Evolutionary conservation across 2,329 filamentous ascomycete species (phyloP), one percentile per base, ranked within the genome.

Genomic region (Microdochium paspali): DNA sequence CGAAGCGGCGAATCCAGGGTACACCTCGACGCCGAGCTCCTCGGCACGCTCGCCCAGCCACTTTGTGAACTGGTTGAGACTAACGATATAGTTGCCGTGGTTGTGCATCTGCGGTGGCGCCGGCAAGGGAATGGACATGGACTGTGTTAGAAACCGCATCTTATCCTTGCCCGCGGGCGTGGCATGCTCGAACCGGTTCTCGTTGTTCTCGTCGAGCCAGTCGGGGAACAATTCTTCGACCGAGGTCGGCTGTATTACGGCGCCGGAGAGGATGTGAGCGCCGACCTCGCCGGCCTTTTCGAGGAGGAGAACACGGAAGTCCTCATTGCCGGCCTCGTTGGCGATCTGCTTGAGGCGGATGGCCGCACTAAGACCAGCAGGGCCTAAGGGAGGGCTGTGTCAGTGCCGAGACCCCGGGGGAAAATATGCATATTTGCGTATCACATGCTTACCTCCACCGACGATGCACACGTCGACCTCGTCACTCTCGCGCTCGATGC

Each of bases 41-140:
- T 98, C 93, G n/a, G 93, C 93, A 44, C 91, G 81, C 64, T 97
- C 93, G 44, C 88, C 90, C 2, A 98, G 75, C 93, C 93, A 98
- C 68, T 91, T 94, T 49, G 87, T 86, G 61, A 98, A 85, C 66
- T 97, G 88, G 66, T 94, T 97, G 59, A 98, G 70, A 61, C 88
- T 95, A 60, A 98, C 82, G 56, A 98, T 98, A 66, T 94, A 97
- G 69, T 98, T 98, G 56, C 93, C 93, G 60, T 95, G 80, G 65
- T 98, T 98, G 72, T 90, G 82, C 93, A 98, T 98, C 71, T 97
- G 93, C 26, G 93, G 93, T 42, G 93, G 93, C 12, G 84, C 82
- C 1, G 91, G 93, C 46, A 97, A 73, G 5, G 89, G 88, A 49
- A 95, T 80, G 0, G 90, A 73, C 51, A 74, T 73, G 47, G 75